Evolutionary conservation across 257 asterid genomes (phyloP).

Genomic region (Paraleonurus japonicus): DNA sequence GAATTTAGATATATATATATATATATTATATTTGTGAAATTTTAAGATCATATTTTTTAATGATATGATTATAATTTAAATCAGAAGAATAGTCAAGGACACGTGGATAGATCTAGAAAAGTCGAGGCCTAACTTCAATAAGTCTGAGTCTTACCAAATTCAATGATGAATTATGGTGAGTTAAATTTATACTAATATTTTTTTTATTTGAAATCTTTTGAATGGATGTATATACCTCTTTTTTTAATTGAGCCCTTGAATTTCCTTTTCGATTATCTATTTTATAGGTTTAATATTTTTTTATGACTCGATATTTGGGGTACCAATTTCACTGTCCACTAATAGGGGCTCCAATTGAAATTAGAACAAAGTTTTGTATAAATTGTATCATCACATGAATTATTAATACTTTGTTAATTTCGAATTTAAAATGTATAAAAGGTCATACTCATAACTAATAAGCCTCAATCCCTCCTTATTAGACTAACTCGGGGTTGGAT

Average conservation of each 20-base stretch:
- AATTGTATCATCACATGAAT: too few species aligned
- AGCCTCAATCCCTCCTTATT: too few species aligned
- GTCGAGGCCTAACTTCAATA: slow-evolving; percentile 8
- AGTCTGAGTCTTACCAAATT: slow-evolving; percentile 28
- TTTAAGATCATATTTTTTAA: slow-evolving; percentile 19
- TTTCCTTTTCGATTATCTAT: not conserved
- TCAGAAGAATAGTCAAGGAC: slow-evolving; percentile 37
- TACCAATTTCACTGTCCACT: too few species aligned
- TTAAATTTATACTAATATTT: slow-evolving; percentile 40
- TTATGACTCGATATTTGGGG: too few species aligned
- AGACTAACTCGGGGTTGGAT: too few species aligned
- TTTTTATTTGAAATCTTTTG: slow-evolving; percentile 8
- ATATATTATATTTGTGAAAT: not conserved
- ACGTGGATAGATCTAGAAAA: slow-evolving; percentile 25
- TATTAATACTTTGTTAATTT: too few species aligned
- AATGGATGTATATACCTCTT: not conserved
- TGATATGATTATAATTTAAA: not conserved
- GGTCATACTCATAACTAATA: too few species aligned
- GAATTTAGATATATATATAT: not conserved
- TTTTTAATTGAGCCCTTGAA: too few species aligned
- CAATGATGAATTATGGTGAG: slow-evolving; percentile 35
- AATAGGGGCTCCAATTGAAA: too few species aligned
- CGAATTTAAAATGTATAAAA: too few species aligned
- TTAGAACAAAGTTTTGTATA: too few species aligned
- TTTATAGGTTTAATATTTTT: not conserved